Conservation (phyloP, 805 yeast genomes). For the Starmerella asiatica region DNA sequence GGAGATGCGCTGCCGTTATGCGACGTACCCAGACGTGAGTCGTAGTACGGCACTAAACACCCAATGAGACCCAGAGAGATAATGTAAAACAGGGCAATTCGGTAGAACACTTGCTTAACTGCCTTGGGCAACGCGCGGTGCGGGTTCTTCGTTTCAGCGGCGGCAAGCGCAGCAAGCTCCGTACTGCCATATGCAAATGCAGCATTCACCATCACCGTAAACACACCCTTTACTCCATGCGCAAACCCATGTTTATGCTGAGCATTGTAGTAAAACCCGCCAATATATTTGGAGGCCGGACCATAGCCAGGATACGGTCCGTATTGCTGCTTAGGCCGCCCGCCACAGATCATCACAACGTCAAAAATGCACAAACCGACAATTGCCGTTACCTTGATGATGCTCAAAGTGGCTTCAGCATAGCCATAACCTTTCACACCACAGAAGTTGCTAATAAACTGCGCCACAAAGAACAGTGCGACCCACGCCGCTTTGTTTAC, state of each 20-base stretch:
- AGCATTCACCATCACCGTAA: constrained; percentile 51
- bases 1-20: constrained; percentile 56
- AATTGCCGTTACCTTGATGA: constrained; percentile 45
- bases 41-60: constrained; percentile 57
- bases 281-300: constrained; percentile 39
- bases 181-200: constrained; percentile 54
- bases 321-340: constrained; percentile 38
- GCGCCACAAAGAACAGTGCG: constrained; percentile 38
- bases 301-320: constrained; percentile 25
- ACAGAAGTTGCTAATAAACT: constrained; percentile 37
- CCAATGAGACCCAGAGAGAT: constrained; percentile 44
- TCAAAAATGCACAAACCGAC: constrained; percentile 53
- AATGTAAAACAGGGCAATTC: constrained; percentile 60
- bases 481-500: constrained; percentile 47
- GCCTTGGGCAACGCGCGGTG: constrained; percentile 55
- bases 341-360: constrained; percentile 38
- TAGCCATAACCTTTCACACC: constrained; percentile 53
- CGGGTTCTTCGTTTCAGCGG: constrained; percentile 65
- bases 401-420: constrained; percentile 48
- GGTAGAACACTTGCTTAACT: constrained; percentile 72
- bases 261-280: constrained; percentile 48
- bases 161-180: constrained; percentile 60
- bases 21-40: constrained; percentile 36
- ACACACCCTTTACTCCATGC: constrained; percentile 50
- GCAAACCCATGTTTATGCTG: constrained; percentile 46